Evolutionary conservation across 106 monocot species (phyloP).

Genomic region (Cymbidium sinense): DNA sequence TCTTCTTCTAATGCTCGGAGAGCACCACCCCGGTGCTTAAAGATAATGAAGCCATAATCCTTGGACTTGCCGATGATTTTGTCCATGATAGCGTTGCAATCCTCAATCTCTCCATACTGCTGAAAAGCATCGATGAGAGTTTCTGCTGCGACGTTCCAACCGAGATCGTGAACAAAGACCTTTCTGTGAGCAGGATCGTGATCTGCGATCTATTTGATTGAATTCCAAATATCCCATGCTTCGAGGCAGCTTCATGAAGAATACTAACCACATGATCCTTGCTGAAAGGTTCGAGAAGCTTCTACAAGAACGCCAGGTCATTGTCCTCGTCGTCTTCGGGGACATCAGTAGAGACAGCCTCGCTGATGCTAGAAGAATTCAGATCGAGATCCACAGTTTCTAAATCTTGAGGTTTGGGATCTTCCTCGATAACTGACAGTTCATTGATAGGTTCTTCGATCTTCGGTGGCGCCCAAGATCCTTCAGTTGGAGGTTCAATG

Average conservation of each 20-base stretch:
- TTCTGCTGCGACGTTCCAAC: slow-evolving; percentile 62
- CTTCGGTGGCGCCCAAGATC: not conserved
- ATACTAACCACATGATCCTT: slow-evolving; percentile 73
- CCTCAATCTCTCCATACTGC: slow-evolving; percentile 73
- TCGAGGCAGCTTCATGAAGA: slow-evolving; percentile 44
- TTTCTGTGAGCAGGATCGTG: slow-evolving; percentile 64
- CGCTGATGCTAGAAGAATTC: slow-evolving; percentile 4
- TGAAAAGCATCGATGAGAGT: slow-evolving; percentile 36
- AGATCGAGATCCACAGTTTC: not conserved
- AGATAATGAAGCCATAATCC: slow-evolving; percentile 94
- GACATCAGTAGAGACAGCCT: not conserved
- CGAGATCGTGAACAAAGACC: slow-evolving; percentile 88
- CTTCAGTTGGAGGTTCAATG: slow-evolving; percentile 2
- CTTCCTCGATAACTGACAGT: slow-evolving; percentile 3
- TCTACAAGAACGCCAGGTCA: slow-evolving; percentile 37
- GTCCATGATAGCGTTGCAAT: slow-evolving; percentile 65
- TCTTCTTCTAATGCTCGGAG: slow-evolving; percentile 45
- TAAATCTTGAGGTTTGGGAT: not conserved
- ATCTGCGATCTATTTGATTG: slow-evolving; percentile 36
- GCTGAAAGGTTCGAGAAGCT: slow-evolving; percentile 53
- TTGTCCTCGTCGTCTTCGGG: slow-evolving; percentile 18
- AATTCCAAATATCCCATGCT: slow-evolving; percentile 29
- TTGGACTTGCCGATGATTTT: slow-evolving; percentile 66
- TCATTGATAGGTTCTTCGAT: not conserved
- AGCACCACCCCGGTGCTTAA: slow-evolving; percentile 48